Base-by-base conservation (phyloP, 1,139 yeast species). In the Candida sp. region DNA sequence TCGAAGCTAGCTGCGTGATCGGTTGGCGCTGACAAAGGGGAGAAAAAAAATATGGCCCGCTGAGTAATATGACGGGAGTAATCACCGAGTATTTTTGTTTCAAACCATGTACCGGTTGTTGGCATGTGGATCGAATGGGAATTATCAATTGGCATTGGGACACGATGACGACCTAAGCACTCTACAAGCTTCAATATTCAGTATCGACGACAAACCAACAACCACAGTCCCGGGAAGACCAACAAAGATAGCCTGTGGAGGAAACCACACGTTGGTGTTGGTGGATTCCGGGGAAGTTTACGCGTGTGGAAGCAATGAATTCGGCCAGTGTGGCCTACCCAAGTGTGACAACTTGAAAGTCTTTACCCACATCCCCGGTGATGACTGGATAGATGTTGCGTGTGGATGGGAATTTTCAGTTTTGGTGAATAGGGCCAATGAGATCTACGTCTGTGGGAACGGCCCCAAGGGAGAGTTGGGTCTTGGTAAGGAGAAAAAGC, bases 121-220 rank as follows among this genome's bases (percentile, higher is more conserved):
- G 37, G 73, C 83, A 1, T 85, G 96, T 66, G 98, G 98, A 0
- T 91, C 97, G 2, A 93, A 93, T 68, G 97, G 97, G 1, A 74
- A 69, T 44, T 84, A 69, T 50, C 98, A 93, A 63, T 75, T 93
- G 47, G 98, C 98, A 2, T 66, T 81, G 2, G 81, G 78, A 1
- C 78, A 82, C 49, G 72, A 72, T 42, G 80, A 78, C 1, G 98
- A 93, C 64, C 63, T 75, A 28, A 59, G 64, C 46, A 49, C 27
- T 1, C 70, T 84, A 4, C 59, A 54, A 32, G 56, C 61, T 2
- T 67, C 68, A 11, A 46, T 50, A n/a, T 68, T 73, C 46, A 52
- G 42, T 56, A 62, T 51, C 49, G 47, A 48, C 34, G 62, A 58
- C 1, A 32, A 42, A 8, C 28, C 26, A 7, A 30, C 54, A 3